These are phyloP conservation scores for Strobilomyces dryophilus DNA, from an alignment of 768 basidiomycete species.

Conservation along the genomic window DNA sequence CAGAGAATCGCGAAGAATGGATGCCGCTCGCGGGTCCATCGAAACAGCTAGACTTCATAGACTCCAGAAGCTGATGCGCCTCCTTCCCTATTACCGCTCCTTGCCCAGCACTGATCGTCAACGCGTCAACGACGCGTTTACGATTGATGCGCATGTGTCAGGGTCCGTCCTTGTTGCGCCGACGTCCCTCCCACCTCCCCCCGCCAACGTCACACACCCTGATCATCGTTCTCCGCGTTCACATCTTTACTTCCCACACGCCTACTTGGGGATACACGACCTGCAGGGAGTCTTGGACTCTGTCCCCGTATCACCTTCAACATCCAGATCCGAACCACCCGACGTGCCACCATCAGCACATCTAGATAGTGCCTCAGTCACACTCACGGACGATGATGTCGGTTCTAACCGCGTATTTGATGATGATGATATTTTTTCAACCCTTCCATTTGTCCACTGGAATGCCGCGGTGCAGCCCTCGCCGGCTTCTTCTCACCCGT, in stretches of 20 bases:
- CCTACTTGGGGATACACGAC: slow-evolving; percentile 6
- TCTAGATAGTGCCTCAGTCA: slow-evolving; percentile 1
- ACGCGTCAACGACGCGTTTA: slow-evolving; percentile 27
- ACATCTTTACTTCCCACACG: slow-evolving; percentile 13
- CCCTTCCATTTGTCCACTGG: slow-evolving; percentile 25
- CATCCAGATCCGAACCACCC: slow-evolving; percentile 19
- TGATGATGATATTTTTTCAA: slow-evolving; percentile 12
- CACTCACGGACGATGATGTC: slow-evolving; percentile 3
- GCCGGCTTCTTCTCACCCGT: neutral
- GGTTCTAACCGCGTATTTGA: slow-evolving; percentile 6
- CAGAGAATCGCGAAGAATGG: slow-evolving; percentile 44
- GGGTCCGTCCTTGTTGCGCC: slow-evolving; percentile 13
- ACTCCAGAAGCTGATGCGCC: slow-evolving; percentile 40
- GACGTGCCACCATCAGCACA: slow-evolving; percentile 5
- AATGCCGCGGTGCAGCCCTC: slow-evolving; percentile 19
- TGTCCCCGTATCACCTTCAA: neutral
- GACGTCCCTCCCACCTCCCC: slow-evolving; percentile 3
- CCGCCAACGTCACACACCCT: slow-evolving; percentile 6
- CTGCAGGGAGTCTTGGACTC: slow-evolving; percentile 12
- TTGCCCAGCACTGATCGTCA: slow-evolving; percentile 29
- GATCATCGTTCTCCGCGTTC: neutral
- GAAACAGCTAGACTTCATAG: slow-evolving; percentile 57
- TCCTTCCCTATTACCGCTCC: slow-evolving; percentile 36
- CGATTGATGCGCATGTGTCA: slow-evolving; percentile 13
- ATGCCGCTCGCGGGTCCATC: slow-evolving; percentile 49